These are phyloP conservation scores for Trichosporon faecale DNA, from an alignment of 1,284 basidiomycete genomes.

Conservation along the genomic window DNA sequence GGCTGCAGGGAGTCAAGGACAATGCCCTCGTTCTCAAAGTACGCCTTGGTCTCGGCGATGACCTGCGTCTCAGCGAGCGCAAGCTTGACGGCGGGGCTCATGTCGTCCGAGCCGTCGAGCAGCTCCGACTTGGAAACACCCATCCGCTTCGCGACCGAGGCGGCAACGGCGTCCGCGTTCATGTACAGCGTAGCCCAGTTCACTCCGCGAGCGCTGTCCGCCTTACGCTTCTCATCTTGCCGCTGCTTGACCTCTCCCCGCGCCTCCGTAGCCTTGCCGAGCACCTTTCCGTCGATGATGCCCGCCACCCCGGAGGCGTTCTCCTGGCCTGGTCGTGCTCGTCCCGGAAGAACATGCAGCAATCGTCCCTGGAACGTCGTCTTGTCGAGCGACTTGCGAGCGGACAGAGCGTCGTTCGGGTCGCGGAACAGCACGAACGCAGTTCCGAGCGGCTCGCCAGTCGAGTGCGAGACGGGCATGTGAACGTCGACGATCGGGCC, in stretches of 20 bases:
- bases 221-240: constrained; percentile 64
- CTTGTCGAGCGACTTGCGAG: constrained; percentile 75
- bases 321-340: constrained; percentile 60
- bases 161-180: constrained; percentile 91
- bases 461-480: constrained; percentile 66
- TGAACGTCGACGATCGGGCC: constrained; percentile 79
- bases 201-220: constrained; percentile 74
- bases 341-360: constrained; percentile 78
- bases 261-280: constrained; percentile 55
- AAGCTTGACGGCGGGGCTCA: constrained; percentile 71
- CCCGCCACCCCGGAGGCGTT: constrained; percentile 55
- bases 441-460: constrained; percentile 67
- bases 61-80: constrained; percentile 91
- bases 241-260: constrained; percentile 67
- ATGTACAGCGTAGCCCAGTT: constrained; percentile 97
- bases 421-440: constrained; percentile 77
- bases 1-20: constrained; percentile 54
- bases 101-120: constrained; percentile 57
- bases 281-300: constrained; percentile 45
- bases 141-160: constrained; percentile 76
- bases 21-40: constrained; percentile 65
- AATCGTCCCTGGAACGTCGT: constrained; percentile 88
- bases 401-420: constrained; percentile 66
- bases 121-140: constrained; percentile 81
- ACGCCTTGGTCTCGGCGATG: constrained; percentile 90